phyloP scores from a whole-genome alignment of 192 early-diverging fungal genomes.

The Umbelopsis vinacea region DNA sequence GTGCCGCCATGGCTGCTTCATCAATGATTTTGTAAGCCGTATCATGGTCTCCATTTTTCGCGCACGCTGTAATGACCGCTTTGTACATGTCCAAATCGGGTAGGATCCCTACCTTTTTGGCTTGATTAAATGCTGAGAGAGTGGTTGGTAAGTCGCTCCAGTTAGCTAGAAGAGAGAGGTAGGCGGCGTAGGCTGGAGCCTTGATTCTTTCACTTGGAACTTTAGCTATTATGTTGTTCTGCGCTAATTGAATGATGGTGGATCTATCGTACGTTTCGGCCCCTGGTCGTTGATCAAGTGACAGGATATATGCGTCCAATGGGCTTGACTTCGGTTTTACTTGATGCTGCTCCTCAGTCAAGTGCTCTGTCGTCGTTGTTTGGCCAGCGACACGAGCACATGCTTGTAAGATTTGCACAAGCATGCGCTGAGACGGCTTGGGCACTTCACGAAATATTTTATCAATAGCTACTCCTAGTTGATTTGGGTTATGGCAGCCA shows the following conservation, averaged over 20 bases:
- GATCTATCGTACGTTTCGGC: not conserved
- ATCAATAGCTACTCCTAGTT: not conserved
- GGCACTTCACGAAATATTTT: not conserved
- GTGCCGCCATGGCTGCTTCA: slow-evolving; percentile 9
- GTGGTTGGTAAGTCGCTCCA: slow-evolving; percentile 8
- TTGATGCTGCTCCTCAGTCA: too few species aligned
- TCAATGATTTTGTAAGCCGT: slow-evolving; percentile 12
- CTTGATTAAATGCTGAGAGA: slow-evolving; percentile 5
- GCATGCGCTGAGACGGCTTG: not conserved
- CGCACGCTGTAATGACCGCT: slow-evolving; percentile 19
- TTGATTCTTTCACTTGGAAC: not conserved
- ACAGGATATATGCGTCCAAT: slow-evolving; percentile 5
- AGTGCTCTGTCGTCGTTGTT: not conserved
- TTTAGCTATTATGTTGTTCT: not conserved
- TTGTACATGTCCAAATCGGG: slow-evolving; percentile 23
- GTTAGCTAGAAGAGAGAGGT: not conserved
- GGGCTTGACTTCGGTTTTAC: not conserved
- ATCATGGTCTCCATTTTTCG: slow-evolving; percentile 12
- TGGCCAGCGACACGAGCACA: slow-evolving; percentile 3
- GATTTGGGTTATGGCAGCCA: not conserved
- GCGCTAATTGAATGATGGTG: not conserved
- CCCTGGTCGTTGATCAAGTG: not conserved
- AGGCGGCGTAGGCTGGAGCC: slow-evolving; percentile 8
- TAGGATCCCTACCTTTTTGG: slow-evolving; percentile 8
- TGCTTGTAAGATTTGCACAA: not conserved